Conservation (phyloP, 805 yeast genomes). For the Candida rishiriensis region DNA sequence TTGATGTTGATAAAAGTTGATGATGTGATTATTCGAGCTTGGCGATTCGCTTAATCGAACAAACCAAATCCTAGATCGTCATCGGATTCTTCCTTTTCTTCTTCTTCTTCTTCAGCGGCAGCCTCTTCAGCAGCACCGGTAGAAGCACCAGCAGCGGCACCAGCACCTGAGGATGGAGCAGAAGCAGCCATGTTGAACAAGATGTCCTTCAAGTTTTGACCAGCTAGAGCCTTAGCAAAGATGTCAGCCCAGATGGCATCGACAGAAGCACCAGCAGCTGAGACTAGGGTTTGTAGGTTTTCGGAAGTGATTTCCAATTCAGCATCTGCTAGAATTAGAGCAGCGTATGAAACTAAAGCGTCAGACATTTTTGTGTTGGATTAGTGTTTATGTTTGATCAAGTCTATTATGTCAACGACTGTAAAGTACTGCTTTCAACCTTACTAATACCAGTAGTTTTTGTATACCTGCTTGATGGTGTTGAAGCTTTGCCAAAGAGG, state of each 20-base stretch:
- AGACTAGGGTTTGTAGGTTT: slow-evolving; percentile 71
- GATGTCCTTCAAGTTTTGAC: slow-evolving; percentile 79
- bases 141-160: slow-evolving; percentile 58
- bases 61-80: slow-evolving; percentile 95
- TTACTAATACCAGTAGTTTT: no score
- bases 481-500: no score
- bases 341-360: slow-evolving; percentile 96
- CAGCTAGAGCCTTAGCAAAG: slow-evolving; percentile 83
- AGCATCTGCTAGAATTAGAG: slow-evolving; percentile 96
- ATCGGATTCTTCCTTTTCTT: slow-evolving; percentile 52
- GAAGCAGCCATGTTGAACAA: slow-evolving; percentile 59
- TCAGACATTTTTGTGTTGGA: slow-evolving; percentile 66
- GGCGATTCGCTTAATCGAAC: slow-evolving; percentile 59
- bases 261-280: slow-evolving; percentile 80
- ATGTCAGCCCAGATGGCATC: slow-evolving; percentile 84
- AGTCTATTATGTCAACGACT: no score
- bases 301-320: slow-evolving; percentile 84
- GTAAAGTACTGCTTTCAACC: no score
- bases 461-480: no score
- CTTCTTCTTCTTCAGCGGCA: slow-evolving; percentile 54
- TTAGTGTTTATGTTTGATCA: background rate
- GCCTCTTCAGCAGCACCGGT: slow-evolving; percentile 62
- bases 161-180: slow-evolving; percentile 69
- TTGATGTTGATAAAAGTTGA: background rate
- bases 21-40: background rate